Base-by-base conservation (phyloP, 139 green algal genomes). In the Chlamydomonas asymmetrica region DNA sequence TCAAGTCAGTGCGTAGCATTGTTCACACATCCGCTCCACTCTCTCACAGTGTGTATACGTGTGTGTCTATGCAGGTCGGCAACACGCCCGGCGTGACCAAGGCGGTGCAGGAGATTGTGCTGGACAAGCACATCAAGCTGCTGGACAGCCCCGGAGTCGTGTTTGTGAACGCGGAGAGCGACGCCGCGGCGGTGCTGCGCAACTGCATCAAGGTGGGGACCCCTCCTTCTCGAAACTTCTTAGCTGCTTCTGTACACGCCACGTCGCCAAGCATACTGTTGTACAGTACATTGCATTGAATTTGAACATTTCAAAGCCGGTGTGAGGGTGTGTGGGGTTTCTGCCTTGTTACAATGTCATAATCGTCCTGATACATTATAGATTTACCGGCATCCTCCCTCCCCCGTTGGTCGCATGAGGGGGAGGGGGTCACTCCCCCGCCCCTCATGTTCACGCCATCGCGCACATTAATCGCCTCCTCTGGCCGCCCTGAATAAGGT, bases 111-210 rank as follows among this genome's bases (percentile, higher is more conserved):
- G 92, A 98, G 78, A 87, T 99, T 5, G 87, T 94, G 48, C 88
- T 99, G 54, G 96, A 99, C 91, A 97, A 95, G 79, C 82, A 94
- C 73, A 91, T 99, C 63, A 93, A 90, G 70, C 88, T 99, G 83
- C 86, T 99, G 41, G 96, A 99, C 87, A 94, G 80, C 4, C 96
- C 96, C 2, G 96, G 96, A 94, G 45, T 97, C 92, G 83, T 91
- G 40, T 88, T 89, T 60, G 79, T 82, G 5, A 84, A 74, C 1
- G 82, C 81, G 3, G 88, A 94, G 16, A 82, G 71, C 34, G 88
- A 86, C 27, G 88, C 88, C 23, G 87, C 90, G 0, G 83, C 86
- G 22, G 94, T 91, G 4, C 86, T 98, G 64, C 82, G 92, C 35
- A 98, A 98, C 69, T 89, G 84, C 49, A 84, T 97, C 78, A 96